Evolutionary conservation across 176 grass and related monocot genomes (phyloP), one percentile per base, ranked within the genome.

Genomic region (Aegilops tauschii): DNA sequence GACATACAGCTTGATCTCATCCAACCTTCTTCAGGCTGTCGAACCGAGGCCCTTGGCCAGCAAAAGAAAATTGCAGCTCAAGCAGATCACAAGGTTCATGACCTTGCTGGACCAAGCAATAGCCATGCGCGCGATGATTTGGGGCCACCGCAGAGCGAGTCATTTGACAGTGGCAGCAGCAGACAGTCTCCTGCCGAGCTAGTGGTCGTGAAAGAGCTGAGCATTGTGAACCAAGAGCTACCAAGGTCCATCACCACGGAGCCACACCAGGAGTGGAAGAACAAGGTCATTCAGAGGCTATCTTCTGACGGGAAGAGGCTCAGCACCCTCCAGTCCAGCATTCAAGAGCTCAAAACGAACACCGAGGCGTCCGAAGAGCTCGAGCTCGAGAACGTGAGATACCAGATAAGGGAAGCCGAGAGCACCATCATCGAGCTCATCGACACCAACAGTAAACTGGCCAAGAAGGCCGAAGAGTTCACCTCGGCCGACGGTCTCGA

Each of bases 1-100:
- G 87, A 99, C 68, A 90, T 99, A 79, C 90, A 94, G 39, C 90
- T 96, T 39, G 97, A 99, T 71, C 88, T 96, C 23, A 82, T 91
- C 52, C 88, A 94, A 84, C 88, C 83, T 88, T 90, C 90, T 80
- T 92, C 93, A 25, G 88, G 56, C 35, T 31, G 18, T 65, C 88
- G 35, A 85, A 82, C 34, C 52, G 69, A 65, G 50, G 84, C 67
- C 58, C 81, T 66, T 73, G 61, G 68, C 36, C 81, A 70, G 77
- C 39, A 69, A 23, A 87, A 73, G 68, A 91, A 52, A 82, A 83
- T 58, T 78, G 80, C 76, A 91, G 82, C 80, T 47, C 90, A 91
- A 40, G 54, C 78, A 39, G 78, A 91, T 83, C 75, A 92, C 79
- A 89, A 61, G 64, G 84, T 76, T 29, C 86, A 73, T 61, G 93